Conservation (phyloP, 495 filamentous ascomycete species). For the Hypoxylon crocopeplum region DNA sequence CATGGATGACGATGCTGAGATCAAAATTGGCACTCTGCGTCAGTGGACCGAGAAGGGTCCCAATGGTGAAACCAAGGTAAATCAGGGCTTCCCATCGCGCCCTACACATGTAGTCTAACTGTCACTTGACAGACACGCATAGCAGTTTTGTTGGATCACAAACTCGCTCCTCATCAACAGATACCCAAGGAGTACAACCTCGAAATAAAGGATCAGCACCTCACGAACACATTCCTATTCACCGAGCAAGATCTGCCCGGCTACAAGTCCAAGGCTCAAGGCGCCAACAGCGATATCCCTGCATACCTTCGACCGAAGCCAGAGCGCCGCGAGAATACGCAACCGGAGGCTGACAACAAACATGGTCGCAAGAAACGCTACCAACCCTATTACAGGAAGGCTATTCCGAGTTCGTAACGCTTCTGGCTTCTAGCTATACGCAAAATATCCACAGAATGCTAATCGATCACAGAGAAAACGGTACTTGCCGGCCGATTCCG, state of each 20-base stretch:
- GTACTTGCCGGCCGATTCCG: constrained; percentile 72
- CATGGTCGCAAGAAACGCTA: constrained; percentile 64
- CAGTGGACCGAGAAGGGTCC: constrained; percentile 59
- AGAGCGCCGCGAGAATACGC: constrained; percentile 39
- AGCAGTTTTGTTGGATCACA: constrained; percentile 51
- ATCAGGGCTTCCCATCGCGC: constrained; percentile 11
- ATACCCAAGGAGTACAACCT: constrained; percentile 86
- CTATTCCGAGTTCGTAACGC: constrained; percentile 76
- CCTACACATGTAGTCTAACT: background rate
- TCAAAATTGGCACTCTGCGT: constrained; percentile 77
- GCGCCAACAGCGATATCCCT: constrained; percentile 59
- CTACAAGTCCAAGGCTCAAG: constrained; percentile 66
- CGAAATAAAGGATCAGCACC: constrained; percentile 64
- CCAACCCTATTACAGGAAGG: constrained; percentile 74
- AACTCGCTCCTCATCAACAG: constrained; percentile 64
- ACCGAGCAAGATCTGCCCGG: constrained; percentile 89
- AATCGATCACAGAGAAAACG: constrained; percentile 72
- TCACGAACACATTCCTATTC: constrained; percentile 86
- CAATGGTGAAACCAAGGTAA: constrained; percentile 61
- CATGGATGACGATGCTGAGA: constrained; percentile 61
- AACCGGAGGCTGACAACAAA: constrained; percentile 43
- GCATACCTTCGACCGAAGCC: constrained; percentile 54
- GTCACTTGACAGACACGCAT: constrained; percentile 44
- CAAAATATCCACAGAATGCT: background rate
- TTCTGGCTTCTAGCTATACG: background rate